phyloP scores from a whole-genome alignment of 257 asterid genomes.

The Leonotis leonurus region DNA sequence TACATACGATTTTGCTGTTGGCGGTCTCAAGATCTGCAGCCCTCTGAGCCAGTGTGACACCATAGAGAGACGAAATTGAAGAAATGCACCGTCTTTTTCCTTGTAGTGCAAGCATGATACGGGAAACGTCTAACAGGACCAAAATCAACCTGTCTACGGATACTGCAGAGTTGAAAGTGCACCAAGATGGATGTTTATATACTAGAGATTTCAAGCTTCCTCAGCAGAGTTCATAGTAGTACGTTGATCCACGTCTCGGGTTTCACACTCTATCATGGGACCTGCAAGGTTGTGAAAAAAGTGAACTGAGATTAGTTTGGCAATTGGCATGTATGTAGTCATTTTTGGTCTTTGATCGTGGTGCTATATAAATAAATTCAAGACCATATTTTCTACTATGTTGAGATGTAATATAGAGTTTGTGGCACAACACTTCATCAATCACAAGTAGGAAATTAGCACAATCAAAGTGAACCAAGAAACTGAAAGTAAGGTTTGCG shows the following conservation, averaged over 20 bases:
- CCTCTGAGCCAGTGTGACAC: constrained; percentile 36
- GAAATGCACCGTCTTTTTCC: background rate
- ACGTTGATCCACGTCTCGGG: background rate
- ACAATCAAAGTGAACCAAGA: background rate
- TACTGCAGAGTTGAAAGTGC: too few species aligned
- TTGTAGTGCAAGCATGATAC: background rate
- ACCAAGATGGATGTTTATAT: too few species aligned
- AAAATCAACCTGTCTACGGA: background rate
- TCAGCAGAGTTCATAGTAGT: background rate
- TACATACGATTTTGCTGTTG: constrained; percentile 36
- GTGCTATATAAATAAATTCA: background rate
- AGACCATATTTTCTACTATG: background rate
- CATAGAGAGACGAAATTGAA: background rate
- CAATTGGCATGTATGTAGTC: background rate
- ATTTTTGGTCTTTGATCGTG: background rate
- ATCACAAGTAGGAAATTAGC: background rate
- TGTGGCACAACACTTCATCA: background rate
- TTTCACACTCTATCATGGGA: background rate
- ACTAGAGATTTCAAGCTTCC: background rate
- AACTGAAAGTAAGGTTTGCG: background rate
- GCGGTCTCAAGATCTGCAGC: constrained; percentile 34
- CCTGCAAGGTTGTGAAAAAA: background rate
- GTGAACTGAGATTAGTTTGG: background rate
- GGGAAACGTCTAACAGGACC: background rate
- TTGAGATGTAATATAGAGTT: background rate